Conservation (phyloP, 768 basidiomycete species). For the Lactifluus hygrophoroides region DNA sequence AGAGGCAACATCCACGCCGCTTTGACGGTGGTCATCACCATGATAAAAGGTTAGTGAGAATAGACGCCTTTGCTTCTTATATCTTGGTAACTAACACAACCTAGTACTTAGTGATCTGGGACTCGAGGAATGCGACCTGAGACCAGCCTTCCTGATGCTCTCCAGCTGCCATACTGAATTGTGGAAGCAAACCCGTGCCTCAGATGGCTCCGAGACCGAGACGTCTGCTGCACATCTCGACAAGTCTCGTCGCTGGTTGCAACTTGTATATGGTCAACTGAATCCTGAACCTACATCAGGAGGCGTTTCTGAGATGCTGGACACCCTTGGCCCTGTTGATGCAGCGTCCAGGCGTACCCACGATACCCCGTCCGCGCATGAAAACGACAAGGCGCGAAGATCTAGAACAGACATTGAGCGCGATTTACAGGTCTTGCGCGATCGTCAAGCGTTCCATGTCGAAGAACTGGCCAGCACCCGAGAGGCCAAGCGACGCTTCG, state of each 20-base stretch:
- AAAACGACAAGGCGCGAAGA: slow-evolving; percentile 3
- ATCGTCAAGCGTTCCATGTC: slow-evolving; percentile 27
- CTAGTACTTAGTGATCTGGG: slow-evolving; percentile 36
- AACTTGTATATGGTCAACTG: slow-evolving; percentile 38
- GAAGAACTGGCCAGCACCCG: slow-evolving; percentile 29
- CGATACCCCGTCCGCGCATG: background rate
- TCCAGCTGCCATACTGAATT: slow-evolving; percentile 48
- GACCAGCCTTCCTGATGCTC: slow-evolving; percentile 44
- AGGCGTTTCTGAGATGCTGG: background rate
- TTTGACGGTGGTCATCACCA: slow-evolving; percentile 33
- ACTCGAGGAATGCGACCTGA: slow-evolving; percentile 33
- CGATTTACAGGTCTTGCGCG: slow-evolving; percentile 34
- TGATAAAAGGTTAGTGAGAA: slow-evolving; percentile 38
- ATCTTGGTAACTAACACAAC: background rate
- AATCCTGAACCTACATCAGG: slow-evolving; percentile 6
- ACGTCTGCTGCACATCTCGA: slow-evolving; percentile 31
- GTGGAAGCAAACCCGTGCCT: slow-evolving; percentile 27
- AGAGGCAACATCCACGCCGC: slow-evolving; percentile 39
- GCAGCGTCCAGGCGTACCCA: background rate
- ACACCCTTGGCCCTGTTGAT: background rate
- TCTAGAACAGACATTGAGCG: slow-evolving; percentile 23
- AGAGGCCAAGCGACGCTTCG: slow-evolving; percentile 36
- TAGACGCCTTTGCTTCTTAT: background rate
- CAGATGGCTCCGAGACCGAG: slow-evolving; percentile 21
- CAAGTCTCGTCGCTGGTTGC: slow-evolving; percentile 38